phyloP scores from a whole-genome alignment of 2,329 filamentous ascomycete species.

The Alternaria atra region DNA sequence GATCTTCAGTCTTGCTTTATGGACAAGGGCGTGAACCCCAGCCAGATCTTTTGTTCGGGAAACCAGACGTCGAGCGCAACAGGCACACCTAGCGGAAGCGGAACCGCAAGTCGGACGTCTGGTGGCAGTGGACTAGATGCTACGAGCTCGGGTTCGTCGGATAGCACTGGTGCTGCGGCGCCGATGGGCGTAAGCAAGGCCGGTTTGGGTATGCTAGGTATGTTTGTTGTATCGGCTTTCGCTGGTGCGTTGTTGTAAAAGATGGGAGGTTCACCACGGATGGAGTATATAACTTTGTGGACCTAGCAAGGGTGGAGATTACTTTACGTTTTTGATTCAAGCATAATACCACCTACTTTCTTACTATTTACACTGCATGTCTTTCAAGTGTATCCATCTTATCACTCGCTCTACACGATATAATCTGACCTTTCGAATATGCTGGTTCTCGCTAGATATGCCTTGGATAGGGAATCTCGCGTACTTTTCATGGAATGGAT shows the following conservation, averaged over 20 bases:
- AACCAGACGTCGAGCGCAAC: constrained; percentile 41
- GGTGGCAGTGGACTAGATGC: constrained; percentile 11
- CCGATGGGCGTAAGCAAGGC: constrained; percentile 35
- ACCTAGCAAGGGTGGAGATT: background rate
- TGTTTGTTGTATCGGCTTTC: constrained; percentile 38
- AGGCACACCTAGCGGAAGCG: constrained; percentile 26
- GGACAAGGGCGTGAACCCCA: constrained; percentile 33
- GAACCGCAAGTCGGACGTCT: constrained; percentile 15
- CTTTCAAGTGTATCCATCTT: too few species aligned
- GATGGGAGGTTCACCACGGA: background rate
- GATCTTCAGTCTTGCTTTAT: constrained; percentile 42
- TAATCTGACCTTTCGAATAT: background rate
- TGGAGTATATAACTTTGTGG: background rate
- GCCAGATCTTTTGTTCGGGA: constrained; percentile 37
- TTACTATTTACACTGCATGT: background rate
- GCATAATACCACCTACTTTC: background rate
- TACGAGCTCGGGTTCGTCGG: constrained; percentile 1
- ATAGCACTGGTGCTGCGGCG: constrained; percentile 25
- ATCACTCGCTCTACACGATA: background rate
- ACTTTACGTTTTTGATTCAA: background rate
- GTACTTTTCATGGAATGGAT: background rate
- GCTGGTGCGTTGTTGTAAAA: constrained; percentile 40
- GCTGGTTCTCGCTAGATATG: background rate
- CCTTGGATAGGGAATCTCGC: background rate
- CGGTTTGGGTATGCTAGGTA: constrained; percentile 39